A percentile compares a stretch with the other conserved stretches of the same genome.
These are phyloP conservation scores for Pulveroboletus ravenelii DNA, from an alignment of 768 basidiomycete genomes.

Conservation along the genomic window DNA sequence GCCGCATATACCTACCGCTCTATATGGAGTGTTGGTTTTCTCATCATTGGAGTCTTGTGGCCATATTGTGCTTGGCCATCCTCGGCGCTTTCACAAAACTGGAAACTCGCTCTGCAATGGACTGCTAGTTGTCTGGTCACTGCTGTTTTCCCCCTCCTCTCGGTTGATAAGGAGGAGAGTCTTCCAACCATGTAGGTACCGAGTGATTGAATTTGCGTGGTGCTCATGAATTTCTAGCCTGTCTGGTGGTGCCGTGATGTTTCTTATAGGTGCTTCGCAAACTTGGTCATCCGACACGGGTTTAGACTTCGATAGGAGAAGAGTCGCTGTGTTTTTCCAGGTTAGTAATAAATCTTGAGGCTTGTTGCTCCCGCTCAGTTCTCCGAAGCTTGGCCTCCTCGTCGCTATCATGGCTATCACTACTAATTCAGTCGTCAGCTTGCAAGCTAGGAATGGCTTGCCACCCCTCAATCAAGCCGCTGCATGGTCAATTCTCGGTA, in stretches of 20 bases:
- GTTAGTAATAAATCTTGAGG: slow-evolving; percentile 9
- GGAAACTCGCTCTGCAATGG: slow-evolving; percentile 40
- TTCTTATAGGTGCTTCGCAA: slow-evolving; percentile 31
- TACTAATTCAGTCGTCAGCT: slow-evolving; percentile 48
- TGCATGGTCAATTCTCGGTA: slow-evolving; percentile 67
- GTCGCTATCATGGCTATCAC: slow-evolving; percentile 49
- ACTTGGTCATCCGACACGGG: slow-evolving; percentile 3
- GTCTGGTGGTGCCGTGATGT: slow-evolving; percentile 44
- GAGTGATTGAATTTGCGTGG: background rate
- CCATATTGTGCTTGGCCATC: slow-evolving; percentile 51
- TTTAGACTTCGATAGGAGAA: background rate
- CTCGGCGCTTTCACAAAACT: slow-evolving; percentile 23
- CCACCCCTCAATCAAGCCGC: slow-evolving; percentile 53
- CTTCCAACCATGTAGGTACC: slow-evolving; percentile 52
- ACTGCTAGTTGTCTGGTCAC: slow-evolving; percentile 45
- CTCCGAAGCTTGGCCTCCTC: slow-evolving; percentile 41
- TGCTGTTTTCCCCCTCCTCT: slow-evolving; percentile 64
- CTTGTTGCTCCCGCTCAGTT: background rate
- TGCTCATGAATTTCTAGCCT: slow-evolving; percentile 32
- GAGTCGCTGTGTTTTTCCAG: slow-evolving; percentile 16
- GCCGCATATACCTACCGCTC: slow-evolving; percentile 65
- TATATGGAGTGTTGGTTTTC: slow-evolving; percentile 68
- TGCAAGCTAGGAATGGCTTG: slow-evolving; percentile 65
- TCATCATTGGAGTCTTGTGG: slow-evolving; percentile 61
- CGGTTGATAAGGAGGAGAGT: slow-evolving; percentile 69